Percentiles rank a stretch among this genome's conserved stretches.
phyloP scores from a whole-genome alignment of 306 rosid species.

The Cucumis hystrix region DNA sequence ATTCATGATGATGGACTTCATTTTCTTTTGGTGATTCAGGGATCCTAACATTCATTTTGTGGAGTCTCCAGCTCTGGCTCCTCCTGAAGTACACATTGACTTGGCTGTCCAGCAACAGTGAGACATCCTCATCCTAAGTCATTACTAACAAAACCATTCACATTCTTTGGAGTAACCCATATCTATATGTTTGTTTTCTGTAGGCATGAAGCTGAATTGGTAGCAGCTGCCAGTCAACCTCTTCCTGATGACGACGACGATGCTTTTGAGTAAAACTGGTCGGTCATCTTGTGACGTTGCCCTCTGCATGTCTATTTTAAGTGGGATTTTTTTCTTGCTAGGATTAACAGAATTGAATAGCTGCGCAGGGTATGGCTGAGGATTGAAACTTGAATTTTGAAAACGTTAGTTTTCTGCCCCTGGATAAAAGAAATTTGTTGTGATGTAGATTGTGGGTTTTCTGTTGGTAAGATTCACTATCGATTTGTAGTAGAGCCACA shows the following conservation, averaged over 20 bases:
- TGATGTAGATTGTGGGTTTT: neutral
- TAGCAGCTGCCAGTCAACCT: slow-evolving; percentile 42
- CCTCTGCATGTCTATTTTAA: neutral
- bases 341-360: neutral
- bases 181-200: neutral
- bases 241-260: slow-evolving; percentile 71
- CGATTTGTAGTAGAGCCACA: neutral
- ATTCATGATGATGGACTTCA: neutral
- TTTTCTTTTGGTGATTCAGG: slow-evolving; percentile 10
- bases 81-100: slow-evolving; percentile 59
- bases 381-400: neutral
- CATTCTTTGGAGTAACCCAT: neutral
- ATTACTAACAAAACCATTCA: neutral
- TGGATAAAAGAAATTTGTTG: neutral
- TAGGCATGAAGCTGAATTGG: slow-evolving; percentile 45
- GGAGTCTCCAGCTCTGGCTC: slow-evolving; percentile 82
- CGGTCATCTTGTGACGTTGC: neutral
- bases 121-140: neutral
- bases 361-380: neutral
- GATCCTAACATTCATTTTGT: slow-evolving; percentile 55
- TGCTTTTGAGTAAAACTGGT: slow-evolving; percentile 7
- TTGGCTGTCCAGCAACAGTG: slow-evolving; percentile 32
- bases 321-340: neutral
- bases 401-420: neutral
- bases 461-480: neutral